These are phyloP conservation scores for Solanum medicagineum DNA, from an alignment of 257 asterid species.

Conservation along the genomic window DNA sequence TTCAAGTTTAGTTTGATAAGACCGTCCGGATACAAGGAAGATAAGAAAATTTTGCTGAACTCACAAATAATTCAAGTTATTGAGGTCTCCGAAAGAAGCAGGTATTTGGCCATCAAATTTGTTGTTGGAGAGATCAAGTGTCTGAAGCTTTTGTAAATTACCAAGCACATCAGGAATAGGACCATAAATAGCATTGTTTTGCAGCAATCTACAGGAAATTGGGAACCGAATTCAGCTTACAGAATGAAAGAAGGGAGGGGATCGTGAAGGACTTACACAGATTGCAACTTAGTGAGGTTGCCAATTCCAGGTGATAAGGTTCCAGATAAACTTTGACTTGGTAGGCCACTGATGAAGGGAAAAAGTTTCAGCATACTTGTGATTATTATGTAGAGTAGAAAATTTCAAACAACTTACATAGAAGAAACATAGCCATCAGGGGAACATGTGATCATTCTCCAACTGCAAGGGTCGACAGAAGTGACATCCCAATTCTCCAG, in stretches of 20 bases:
- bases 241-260: not conserved
- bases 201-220: constrained; percentile 54
- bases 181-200: constrained; percentile 80
- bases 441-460: constrained; percentile 93
- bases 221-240: not conserved
- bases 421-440: constrained; percentile 74
- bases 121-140: constrained; percentile 85
- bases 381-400: not conserved
- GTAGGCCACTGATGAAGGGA: constrained; percentile 49
- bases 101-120: constrained; percentile 63
- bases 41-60: constrained; percentile 12
- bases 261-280: constrained; percentile 52
- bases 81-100: constrained; percentile 49
- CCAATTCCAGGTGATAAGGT: constrained; percentile 74
- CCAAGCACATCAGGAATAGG: constrained; percentile 65
- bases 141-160: constrained; percentile 60
- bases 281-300: constrained; percentile 72
- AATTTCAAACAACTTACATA: constrained; percentile 42
- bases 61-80: constrained; percentile 78
- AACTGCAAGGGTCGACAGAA: constrained; percentile 98
- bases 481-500: constrained; percentile 86
- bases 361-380: not conserved
- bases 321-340: constrained; percentile 76
- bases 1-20: not conserved
- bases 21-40: not conserved